Base-by-base conservation (phyloP, 2,329 filamentous ascomycete species). In the Tolypocladium guangdongense region DNA sequence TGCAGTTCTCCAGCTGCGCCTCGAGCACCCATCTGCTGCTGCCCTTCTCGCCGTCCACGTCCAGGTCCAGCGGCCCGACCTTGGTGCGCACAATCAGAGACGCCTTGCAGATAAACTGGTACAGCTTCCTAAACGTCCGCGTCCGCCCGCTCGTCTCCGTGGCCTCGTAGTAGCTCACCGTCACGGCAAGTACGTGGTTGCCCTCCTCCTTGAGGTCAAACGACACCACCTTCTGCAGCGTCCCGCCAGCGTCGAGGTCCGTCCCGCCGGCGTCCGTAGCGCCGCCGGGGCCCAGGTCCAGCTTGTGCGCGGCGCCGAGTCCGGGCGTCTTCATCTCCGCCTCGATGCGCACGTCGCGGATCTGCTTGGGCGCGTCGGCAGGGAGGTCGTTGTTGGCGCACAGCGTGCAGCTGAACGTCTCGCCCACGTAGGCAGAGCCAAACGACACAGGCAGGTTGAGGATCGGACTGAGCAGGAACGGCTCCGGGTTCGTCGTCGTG, bases 161-260 rank as follows among this genome's bases (percentile, higher is more conserved):
- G 0, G 88, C 90, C 70, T 97, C 92, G 52, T 90, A 95, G 71
- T 97, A 97, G 59, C 87, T 92, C 55, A 97, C 88, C 52, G 90
- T 96, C 56, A 97, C 91, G 7, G 89, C 90, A 8, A 99, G 78
- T 14, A 96, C 89, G 69, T 99, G 91, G 61, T 88, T 91, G 0
- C 93, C 93, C 66, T 96, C 91, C 66, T 97, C 92, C 63, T 91
- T 93, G 37, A 99, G 78, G 63, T 95, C 88, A 66, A 95, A 95
- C 38, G 82, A 79, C 10, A 97, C 80, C 27, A 95, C 86, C 57
- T 82, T 84, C 68, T 97, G 92, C 49, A 95, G 64, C 32, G 88
- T 91, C 49, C 81, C 75, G 2, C 83, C 84, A 0, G 81, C 73
- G 1, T 72, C 71, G 0, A 88, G 75, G 62, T 86, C 82, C 18